Conservation (phyloP, 2,329 filamentous ascomycete species). For the Colletotrichum sp. region DNA sequence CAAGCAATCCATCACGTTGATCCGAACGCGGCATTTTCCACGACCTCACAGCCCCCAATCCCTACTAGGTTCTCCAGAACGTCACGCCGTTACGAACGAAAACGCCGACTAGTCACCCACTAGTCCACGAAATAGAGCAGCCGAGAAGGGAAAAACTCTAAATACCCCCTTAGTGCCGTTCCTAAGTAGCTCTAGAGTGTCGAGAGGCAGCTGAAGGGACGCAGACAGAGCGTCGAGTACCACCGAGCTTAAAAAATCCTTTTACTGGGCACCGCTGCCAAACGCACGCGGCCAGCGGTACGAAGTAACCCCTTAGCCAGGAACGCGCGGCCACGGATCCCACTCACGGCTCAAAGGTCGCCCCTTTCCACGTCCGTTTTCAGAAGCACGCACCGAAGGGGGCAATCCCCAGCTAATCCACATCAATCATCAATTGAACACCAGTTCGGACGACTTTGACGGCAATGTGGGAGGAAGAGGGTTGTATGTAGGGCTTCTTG, state of each 20-base stretch:
- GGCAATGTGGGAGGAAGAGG: background rate
- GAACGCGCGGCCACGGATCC: conserved; percentile 5
- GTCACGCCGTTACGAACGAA: background rate
- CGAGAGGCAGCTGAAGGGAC: background rate
- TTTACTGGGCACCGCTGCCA: background rate
- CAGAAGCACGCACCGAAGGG: background rate
- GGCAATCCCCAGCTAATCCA: background rate
- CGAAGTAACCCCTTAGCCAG: background rate
- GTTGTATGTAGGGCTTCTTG: background rate
- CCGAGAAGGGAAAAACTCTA: background rate
- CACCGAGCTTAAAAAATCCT: background rate
- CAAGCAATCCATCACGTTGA: background rate
- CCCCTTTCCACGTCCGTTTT: background rate
- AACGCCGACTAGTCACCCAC: background rate
- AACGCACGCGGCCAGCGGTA: conserved; percentile 1
- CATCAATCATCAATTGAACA: background rate
- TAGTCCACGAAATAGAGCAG: background rate
- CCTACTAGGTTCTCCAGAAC: background rate
- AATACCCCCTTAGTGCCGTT: background rate
- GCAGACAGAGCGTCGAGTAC: background rate
- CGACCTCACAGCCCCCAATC: background rate
- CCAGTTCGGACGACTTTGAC: background rate
- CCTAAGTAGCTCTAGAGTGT: background rate
- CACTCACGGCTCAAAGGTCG: background rate
- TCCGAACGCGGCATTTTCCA: background rate